Evolutionary conservation across 768 basidiomycete genomes (phyloP).

Genomic region (Gloeopeniophorella convolvens): DNA sequence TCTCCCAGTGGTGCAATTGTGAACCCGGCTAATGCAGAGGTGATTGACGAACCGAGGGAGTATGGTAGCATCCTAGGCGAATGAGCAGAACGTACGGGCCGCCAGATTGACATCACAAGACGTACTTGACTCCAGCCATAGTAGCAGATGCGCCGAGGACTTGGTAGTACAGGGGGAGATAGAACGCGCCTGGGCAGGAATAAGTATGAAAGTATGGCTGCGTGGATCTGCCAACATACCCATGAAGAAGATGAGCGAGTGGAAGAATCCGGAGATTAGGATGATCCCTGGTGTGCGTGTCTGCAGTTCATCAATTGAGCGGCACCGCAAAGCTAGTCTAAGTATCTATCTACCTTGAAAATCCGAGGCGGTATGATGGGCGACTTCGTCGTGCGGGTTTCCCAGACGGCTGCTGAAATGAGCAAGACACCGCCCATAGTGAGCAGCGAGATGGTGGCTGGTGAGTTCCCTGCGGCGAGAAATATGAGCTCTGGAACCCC

Average conservation of each 20-base stretch:
- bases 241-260: conserved; percentile 29
- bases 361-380: conserved; percentile 36
- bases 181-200: conserved; percentile 26
- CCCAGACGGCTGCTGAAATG: conserved; percentile 29
- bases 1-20: conserved; percentile 25
- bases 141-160: conserved; percentile 35
- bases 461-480: conserved; percentile 26
- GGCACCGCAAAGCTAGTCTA: background rate
- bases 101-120: background rate
- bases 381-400: conserved; percentile 29
- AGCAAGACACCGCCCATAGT: conserved; percentile 31
- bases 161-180: conserved; percentile 39
- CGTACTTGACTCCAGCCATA: conserved; percentile 27
- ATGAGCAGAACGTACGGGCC: background rate
- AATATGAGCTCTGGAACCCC: conserved; percentile 2
- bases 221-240: conserved; percentile 19
- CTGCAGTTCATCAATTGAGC: conserved; percentile 11
- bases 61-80: conserved; percentile 31
- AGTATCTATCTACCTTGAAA: conserved; percentile 26
- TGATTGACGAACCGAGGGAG: conserved; percentile 24
- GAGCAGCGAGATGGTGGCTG: conserved; percentile 33
- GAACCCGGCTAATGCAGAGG: conserved; percentile 24
- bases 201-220: background rate
- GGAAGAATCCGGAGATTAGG: conserved; percentile 31
- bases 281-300: conserved; percentile 34